Conservation (phyloP, 148 eudicot species). For the Camellia sinensis region DNA sequence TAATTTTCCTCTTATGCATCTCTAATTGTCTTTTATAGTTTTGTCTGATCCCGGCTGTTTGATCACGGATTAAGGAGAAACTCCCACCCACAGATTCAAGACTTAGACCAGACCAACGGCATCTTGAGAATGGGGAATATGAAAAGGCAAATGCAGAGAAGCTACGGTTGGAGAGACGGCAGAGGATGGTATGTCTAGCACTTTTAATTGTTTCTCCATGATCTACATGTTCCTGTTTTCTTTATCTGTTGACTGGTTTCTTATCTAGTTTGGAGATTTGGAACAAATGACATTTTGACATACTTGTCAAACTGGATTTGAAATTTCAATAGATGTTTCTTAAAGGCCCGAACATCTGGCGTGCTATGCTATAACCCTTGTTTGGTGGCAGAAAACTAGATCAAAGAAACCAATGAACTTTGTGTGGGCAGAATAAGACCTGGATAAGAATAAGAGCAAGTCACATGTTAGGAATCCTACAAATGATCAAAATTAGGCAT, state of each 20-base stretch:
- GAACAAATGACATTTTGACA: background rate
- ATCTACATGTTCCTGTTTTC: background rate
- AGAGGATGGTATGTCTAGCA: conserved; percentile 62
- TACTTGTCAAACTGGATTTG: background rate
- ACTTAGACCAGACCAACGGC: conserved; percentile 92
- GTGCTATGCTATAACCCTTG: background rate
- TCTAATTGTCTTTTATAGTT: conserved; percentile 29
- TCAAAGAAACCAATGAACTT: background rate
- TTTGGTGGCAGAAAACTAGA: background rate
- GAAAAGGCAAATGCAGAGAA: conserved; percentile 88
- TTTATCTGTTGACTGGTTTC: background rate
- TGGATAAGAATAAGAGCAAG: background rate
- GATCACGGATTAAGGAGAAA: conserved; percentile 65
- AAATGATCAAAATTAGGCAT: background rate
- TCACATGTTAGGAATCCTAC: background rate
- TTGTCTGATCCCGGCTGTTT: conserved; percentile 44
- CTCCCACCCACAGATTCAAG: conserved; percentile 95
- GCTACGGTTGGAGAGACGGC: conserved; percentile 78
- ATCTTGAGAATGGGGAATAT: conserved; percentile 91
- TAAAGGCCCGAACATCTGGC: background rate
- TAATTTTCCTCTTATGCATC: conserved; percentile 19
- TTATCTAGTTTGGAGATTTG: background rate
- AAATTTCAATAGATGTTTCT: background rate
- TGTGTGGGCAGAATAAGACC: background rate
- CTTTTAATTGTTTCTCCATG: background rate